Evolutionary conservation across 2,329 filamentous ascomycete genomes (phyloP), one percentile per base, ranked within the genome.

Genomic region (Xylariaceae sp.): DNA sequence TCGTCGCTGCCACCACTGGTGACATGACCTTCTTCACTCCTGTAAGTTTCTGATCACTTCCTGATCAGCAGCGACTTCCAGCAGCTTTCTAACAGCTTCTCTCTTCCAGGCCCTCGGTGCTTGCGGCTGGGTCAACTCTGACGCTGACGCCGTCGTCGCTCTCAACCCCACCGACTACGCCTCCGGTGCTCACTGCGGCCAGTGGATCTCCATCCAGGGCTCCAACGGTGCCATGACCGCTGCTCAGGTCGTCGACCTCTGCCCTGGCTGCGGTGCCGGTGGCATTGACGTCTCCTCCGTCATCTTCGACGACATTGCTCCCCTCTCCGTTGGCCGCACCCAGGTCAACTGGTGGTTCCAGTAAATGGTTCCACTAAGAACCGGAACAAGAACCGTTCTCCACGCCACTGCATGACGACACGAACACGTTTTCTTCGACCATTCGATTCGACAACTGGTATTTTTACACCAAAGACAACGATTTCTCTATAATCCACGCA

Each of bases 271-370:
- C 37, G 54, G 52, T 10, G 10, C 58, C 1, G 41, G 56, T 35
- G 61, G 56, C 6, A 60, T 64, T 15, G 63, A 64, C 17, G 63
- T 58, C 51, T 30, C 63, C 1, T 61, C 61, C 2, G 63, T 56
- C 10, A 61, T 63, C 61, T 65, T 65, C 23, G 61, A 65, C 34
- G 61, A 61, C 48, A 61, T 65, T 45, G 63, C 61, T 18, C 9
- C 51, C 4, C 51, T 60, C 4, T 35, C 41, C 18, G 51, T 56
- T 1, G 63, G 63, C 13, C 47, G 54, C 2, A n/a, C 55, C 30
- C 49, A 47, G n/a, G 59, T 65, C 8, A 63, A 52, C 53, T 65
- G 63, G 63, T 61, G 58, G 17, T 65, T 65, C 58, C 60, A 64
- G 62, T 64, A 64, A 54, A 60, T 47, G 48, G 13, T 15, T 15